phyloP scores from a whole-genome alignment of 495 filamentous ascomycete species.

The Hypomontagnella submonticulosa region DNA sequence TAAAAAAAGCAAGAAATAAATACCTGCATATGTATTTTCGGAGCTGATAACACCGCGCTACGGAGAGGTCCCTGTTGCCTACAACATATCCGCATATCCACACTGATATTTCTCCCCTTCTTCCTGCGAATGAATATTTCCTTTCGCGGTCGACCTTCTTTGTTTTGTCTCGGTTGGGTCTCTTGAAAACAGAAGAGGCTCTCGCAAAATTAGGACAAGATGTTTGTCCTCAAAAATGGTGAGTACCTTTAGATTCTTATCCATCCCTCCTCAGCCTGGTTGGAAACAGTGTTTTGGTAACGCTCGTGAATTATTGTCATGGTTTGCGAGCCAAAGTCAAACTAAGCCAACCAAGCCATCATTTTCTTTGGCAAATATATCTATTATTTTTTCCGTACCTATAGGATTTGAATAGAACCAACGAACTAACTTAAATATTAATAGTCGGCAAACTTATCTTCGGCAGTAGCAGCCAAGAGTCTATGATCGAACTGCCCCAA shows the following conservation, averaged over 20 bases:
- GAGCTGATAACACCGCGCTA: slow-evolving; percentile 27
- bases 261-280: slow-evolving; percentile 13
- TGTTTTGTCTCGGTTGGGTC: slow-evolving; percentile 1
- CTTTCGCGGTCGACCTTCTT: background rate
- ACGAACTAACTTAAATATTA: slow-evolving; percentile 28
- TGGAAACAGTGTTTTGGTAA: slow-evolving; percentile 8
- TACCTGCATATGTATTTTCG: slow-evolving; percentile 8
- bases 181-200: slow-evolving; percentile 8
- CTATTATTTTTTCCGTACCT: background rate
- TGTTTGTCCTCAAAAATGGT: slow-evolving; percentile 54
- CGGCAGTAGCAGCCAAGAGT: slow-evolving; percentile 87
- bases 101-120: slow-evolving; percentile 5
- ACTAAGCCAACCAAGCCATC: background rate
- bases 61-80: too few relatives aligned
- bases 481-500: slow-evolving; percentile 91
- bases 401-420: background rate
- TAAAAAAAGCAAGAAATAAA: slow-evolving; percentile 2
- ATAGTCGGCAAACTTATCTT: slow-evolving; percentile 92
- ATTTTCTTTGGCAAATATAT: background rate
- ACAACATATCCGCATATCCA: too few relatives aligned
- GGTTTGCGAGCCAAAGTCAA: slow-evolving; percentile 3
- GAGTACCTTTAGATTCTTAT: too few relatives aligned
- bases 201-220: slow-evolving; percentile 31
- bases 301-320: background rate
- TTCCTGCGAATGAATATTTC: background rate